Base-by-base conservation (phyloP, 768 basidiomycete genomes). In the Panaeolus cyanescens region DNA sequence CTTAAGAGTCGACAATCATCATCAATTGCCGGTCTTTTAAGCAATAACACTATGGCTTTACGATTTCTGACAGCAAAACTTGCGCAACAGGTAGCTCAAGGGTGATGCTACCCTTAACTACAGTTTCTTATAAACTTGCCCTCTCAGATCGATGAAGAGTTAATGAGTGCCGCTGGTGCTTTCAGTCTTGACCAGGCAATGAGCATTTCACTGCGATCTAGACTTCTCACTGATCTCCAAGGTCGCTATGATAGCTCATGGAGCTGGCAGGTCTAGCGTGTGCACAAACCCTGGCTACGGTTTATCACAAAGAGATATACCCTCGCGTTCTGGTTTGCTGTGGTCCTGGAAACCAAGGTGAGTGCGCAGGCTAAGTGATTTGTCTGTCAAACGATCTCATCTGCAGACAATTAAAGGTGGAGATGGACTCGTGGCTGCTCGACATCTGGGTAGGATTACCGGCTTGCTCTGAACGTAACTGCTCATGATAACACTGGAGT, bases 331-430 rank as follows among this genome's bases (percentile, higher is more conserved):
- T 99, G n/a, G 92, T 99, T 10, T 95, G 93, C 68, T 98, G 96
- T 71, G 97, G 97, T 17, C 96, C 97, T 6, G 97, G 97, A 39
- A 99, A 99, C 69, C 96, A 99, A 80, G 94, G 86, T 75, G 60
- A 19, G 58, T 54, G 25, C 40, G 5, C 39, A 19, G 1, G 1
- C 55, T 19, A 25, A 33, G 22, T n/a, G n/a, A 32, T 13, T n/a
- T 13, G n/a, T 4, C 15, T 36, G 9, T 17, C 7, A 20, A 12
- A 30, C 33, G 19, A 32, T 8, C 10, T 15, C 22, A 39, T 25
- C 42, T 65, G 28, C 5, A 54, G 22, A 19, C 15, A 5, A 67
- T 36, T 59, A 12, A 59, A 77, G 91, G 95, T 1, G 97, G 97
- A 12, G 97, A 99, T 75, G 97, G 97, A 3, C 79, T 99, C 0